Conservation (phyloP, 2,329 filamentous ascomycete genomes). For the Magnaporthiopsis incrustans region DNA sequence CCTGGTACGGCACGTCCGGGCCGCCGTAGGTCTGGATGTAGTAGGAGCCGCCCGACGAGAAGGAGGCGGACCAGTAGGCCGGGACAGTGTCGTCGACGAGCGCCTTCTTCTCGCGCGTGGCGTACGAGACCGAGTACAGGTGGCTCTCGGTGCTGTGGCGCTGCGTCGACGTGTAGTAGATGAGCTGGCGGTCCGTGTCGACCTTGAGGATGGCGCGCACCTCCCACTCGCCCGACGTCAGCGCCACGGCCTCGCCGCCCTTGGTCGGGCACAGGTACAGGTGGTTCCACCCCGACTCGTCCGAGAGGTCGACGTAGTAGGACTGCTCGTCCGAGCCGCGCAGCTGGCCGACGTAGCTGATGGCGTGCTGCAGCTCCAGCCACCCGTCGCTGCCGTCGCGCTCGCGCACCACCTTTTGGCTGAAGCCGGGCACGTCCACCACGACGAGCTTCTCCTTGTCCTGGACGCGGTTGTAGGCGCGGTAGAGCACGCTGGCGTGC, state of each 20-base stretch:
- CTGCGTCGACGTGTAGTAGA: constrained; percentile 86
- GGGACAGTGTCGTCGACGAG: constrained; percentile 67
- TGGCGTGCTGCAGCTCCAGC: constrained; percentile 88
- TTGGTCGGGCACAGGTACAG: constrained; percentile 91
- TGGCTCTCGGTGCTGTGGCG: constrained; percentile 85
- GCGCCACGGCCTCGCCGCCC: constrained; percentile 69
- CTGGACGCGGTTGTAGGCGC: constrained; percentile 75
- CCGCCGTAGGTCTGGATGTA: constrained; percentile 75
- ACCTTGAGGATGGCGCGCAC: constrained; percentile 81
- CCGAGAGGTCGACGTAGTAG: constrained; percentile 60
- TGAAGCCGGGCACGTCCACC: constrained; percentile 67
- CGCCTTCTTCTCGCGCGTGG: constrained; percentile 64
- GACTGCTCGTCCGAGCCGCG: constrained; percentile 16
- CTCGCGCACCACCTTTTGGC: constrained; percentile 70
- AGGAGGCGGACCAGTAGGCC: constrained; percentile 75
- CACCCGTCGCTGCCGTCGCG: constrained; percentile 78
- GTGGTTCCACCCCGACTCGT: constrained; percentile 67
- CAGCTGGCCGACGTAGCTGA: constrained; percentile 79
- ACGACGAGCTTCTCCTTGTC: constrained; percentile 80
- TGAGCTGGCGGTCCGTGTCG: constrained; percentile 74
- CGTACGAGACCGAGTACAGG: constrained; percentile 80
- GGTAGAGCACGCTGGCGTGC: constrained; percentile 54
- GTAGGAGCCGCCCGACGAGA: constrained; percentile 75
- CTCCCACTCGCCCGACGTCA: constrained; percentile 89
- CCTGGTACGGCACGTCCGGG: constrained; percentile 83